Base-by-base conservation (phyloP, 176 grass and related monocot species). In the Lolium multiflorum region DNA sequence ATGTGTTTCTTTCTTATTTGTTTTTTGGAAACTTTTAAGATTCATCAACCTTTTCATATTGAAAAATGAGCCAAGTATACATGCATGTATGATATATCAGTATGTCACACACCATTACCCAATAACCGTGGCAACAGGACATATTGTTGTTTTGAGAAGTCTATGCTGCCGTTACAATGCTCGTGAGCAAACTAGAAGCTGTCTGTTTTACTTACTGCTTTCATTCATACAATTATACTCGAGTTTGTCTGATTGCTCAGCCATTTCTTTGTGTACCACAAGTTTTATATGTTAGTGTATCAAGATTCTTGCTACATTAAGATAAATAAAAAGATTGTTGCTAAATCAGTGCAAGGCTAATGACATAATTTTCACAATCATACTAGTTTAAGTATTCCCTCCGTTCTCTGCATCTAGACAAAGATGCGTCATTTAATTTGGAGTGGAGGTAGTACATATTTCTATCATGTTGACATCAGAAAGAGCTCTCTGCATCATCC, bases 61-160 rank as follows among this genome's bases (percentile, higher is more conserved):
- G 41, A 31, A 44, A 75, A 75, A 56, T 22, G 43, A 67, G 26
- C 37, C 31, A 67, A 44, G 4, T 68, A 69, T 68, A 49, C 24
- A 6, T 81, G 21, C 22, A 68, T 47, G n/a, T 50, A 76, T 54
- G 73, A 76, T 54, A 17, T 51, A 74, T 17, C 71, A 74, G 21
- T 74, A 74, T 50, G 86, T 24, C 55, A 26, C 41, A 64, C 20
- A 38, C 3, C 31, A 56, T 37, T 66, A 55, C 9, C 12, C 26
- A 68, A 16, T 67, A 22, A 11, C 54, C 65, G 54, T 84, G 24
- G 15, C 54, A 55, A 63, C 80, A 18, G 15, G 54, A 46, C 14
- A 31, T 64, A 78, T 70, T 76, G 25, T 82, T 56, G 11, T 87
- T 75, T 47, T 28, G 3, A 20, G 46, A 77, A 60, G 26, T 76